Base-by-base conservation (phyloP, 192 early-diverging fungal species). In the Rhizophagus clarus region DNA sequence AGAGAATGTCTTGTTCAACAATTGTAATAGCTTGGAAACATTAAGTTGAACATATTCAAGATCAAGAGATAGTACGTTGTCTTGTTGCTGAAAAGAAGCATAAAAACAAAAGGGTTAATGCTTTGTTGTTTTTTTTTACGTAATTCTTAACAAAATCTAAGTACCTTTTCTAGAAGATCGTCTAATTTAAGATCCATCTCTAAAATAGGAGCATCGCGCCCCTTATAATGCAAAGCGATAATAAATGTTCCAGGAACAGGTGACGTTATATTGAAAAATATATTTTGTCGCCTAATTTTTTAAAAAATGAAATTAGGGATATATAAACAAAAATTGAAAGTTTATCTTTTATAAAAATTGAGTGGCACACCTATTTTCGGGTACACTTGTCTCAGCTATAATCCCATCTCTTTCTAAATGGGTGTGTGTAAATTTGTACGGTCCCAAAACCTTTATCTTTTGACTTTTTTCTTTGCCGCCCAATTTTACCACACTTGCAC, bases 161-260 rank as follows among this genome's bases (percentile, higher is more conserved):
- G 63, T 87, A 89, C 90, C 87, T 93, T 93, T 83, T 93, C 93
- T 61, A 94, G 80, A 74, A 95, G 77, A 81, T 95, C 93, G 82
- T 94, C 93, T 63, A 98, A 85, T 77, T 96, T 93, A 79, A 98
- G 88, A 82, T 98, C 96, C 96, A 98, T 98, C 84, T 97, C 96
- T 79, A 98, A 81, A 56, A 98, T 97, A 0, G 97, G 90, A 74
- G 95, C 94, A 49, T 97, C 96, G 40, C 97, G 90, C 34, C 96
- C 95, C 85, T 96, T 96, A 81, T 94, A 97, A 76, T 95, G 91
- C 72, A 98, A 87, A 6, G 92, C 91, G 80, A 97, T 97, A 34
- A 97, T 91, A 79, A 95, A 98, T 45, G 95, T 94, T 15, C 96
- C 96, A 5, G 94, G 92, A 60, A 93, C 87, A 40, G 97, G 97